Conservation (phyloP, 768 basidiomycete species). For the Russula brevipes region DNA sequence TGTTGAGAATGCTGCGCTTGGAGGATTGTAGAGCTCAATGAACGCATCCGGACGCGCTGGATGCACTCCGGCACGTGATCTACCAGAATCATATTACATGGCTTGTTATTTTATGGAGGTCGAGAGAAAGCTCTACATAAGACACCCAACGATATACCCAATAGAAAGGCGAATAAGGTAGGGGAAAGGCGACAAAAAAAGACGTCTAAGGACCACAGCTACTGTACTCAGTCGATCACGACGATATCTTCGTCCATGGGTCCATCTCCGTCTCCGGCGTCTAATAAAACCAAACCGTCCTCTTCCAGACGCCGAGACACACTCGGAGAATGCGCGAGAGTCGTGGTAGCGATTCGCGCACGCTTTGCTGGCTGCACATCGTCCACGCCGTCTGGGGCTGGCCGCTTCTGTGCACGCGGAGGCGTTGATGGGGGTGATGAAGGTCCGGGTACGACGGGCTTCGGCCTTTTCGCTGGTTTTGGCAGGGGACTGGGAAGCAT, state of each 20-base stretch:
- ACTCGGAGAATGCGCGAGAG: conserved; percentile 44
- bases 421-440: conserved; percentile 40
- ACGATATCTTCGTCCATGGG: conserved; percentile 48
- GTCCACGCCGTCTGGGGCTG: conserved; percentile 52
- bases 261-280: conserved; percentile 43
- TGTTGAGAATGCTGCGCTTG: background rate
- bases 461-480: conserved; percentile 42
- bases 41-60: background rate
- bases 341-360: conserved; percentile 32
- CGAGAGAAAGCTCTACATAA: background rate
- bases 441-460: conserved; percentile 32
- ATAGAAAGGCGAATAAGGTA: conserved; percentile 23
- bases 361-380: conserved; percentile 57
- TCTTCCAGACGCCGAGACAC: conserved; percentile 64
- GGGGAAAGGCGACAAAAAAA: background rate
- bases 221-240: conserved; percentile 43
- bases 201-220: background rate
- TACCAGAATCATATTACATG: background rate
- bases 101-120: background rate
- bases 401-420: conserved; percentile 49
- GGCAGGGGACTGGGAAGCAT: conserved; percentile 66
- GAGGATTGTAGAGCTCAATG: no score
- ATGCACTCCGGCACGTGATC: conserved; percentile 4
- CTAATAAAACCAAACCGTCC: conserved; percentile 68
- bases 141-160: conserved; percentile 5